Base-by-base conservation (phyloP, 768 basidiomycete genomes). In the Lactarius akahatsu region DNA sequence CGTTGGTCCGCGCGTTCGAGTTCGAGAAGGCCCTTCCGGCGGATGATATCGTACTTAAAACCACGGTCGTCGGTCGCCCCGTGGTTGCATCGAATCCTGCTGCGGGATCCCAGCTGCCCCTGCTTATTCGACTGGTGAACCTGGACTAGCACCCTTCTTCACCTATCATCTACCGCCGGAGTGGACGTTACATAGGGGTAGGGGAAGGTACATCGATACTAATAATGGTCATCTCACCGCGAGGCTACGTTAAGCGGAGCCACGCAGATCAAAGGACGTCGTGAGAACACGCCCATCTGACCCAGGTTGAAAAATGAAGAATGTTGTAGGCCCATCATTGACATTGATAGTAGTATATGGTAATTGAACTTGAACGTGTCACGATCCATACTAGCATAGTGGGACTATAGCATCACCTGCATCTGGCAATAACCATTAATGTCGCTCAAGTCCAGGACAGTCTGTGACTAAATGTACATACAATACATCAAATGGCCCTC, bases 1-100 rank as follows among this genome's bases (percentile, higher is more conserved):
- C 68, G 0, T 52, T 74, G 40, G 47, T 74, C 23, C 73, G 73
- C 38, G 47, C 54, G 20, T 74, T 74, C 52, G 70, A 70, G 52
- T 72, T 72, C 34, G 61, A 63, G 38, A 32, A 65, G 30, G 71
- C 69, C 32, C 15, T 70, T 2, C 56, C 67, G 11, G 36, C 34
- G 13, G 69, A 65, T 1, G 69, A 72, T 4, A 59, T 72, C 38
- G 38, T 61, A 36, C 65, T 58, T 34, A 54, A 28, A 32, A 34
- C 63, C 1, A 11, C 4, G 15, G 54, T 72, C 10, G 71, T 72
- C 8, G 58, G 43, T 36, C 63, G 66, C 34, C 71, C 71, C 50
- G 47, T 59, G 28, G 15, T 69, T 10, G 62, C 56, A 36, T 67
- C 58, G 16, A 58, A 62, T 23, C 50, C 59, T 13, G 23, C 28